Conservation (phyloP, 73 alveolate genomes). For the Symbiodinium pilosum region DNA sequence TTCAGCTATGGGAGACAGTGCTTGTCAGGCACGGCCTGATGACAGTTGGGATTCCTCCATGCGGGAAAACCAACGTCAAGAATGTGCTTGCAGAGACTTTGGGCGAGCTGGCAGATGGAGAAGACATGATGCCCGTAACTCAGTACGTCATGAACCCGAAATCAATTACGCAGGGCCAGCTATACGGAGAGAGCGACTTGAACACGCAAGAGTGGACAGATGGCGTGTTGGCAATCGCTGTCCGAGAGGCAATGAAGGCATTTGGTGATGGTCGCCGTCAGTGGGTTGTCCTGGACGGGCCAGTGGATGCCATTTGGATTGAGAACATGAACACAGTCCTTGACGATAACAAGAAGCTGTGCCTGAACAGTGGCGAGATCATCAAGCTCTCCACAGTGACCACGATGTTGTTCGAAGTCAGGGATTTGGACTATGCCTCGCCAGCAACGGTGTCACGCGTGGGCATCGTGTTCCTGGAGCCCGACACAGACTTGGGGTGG, state of each 20-base stretch:
- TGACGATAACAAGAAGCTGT: constrained; percentile 98
- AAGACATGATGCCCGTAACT: constrained; percentile 95
- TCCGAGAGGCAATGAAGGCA: constrained; percentile 98
- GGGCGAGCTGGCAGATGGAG: constrained; percentile 97
- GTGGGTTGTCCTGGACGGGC: constrained; percentile 99
- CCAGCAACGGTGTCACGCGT: constrained; percentile 99
- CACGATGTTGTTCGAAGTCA: constrained; percentile 99
- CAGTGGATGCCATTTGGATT: constrained; percentile 99
- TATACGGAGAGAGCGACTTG: constrained; percentile 97
- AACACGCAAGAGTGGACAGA: constrained; percentile 99
- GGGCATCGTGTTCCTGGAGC: constrained; percentile 99
- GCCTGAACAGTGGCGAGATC: constrained; percentile 97
- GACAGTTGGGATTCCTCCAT: constrained; percentile 98
- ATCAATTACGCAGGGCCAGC: constrained; percentile 96
- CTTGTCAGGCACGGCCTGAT: constrained; percentile 99
- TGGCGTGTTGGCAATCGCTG: constrained; percentile 98
- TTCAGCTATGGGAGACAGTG: constrained; percentile 99
- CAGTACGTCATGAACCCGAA: constrained; percentile 96
- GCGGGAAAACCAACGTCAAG: constrained; percentile 98
- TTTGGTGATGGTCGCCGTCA: constrained; percentile 97
- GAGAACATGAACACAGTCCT: constrained; percentile 99
- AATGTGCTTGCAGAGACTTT: constrained; percentile 97
- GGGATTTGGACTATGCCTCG: constrained; percentile 99
- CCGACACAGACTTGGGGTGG: constrained; percentile 98
- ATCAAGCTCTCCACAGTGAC: constrained; percentile 83